Conservation (phyloP, 1,284 basidiomycete genomes). For the Vanrija sp. region DNA sequence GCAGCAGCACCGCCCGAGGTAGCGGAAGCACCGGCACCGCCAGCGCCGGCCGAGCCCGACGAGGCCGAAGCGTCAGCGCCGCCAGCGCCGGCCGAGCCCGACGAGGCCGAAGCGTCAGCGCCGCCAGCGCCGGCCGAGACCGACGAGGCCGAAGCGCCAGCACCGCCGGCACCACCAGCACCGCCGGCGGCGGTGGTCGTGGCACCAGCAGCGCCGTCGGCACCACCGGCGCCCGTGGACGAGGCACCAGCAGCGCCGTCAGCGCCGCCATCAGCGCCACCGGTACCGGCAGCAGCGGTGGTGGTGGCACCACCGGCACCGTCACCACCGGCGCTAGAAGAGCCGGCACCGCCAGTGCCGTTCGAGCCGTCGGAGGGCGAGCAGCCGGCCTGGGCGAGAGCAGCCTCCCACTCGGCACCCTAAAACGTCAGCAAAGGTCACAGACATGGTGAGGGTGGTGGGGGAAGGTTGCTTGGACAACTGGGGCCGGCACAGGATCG, state of each 20-base stretch:
- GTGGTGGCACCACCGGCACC: background rate
- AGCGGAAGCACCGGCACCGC: background rate
- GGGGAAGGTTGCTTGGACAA: background rate
- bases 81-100: background rate
- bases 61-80: background rate
- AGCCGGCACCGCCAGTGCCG: constrained; percentile 14
- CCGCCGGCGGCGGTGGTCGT: background rate
- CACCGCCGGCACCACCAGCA: background rate
- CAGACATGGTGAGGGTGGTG: background rate
- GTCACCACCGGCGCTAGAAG: background rate
- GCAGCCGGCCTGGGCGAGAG: constrained; percentile 8
- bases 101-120: background rate
- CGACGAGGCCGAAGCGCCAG: constrained; percentile 5
- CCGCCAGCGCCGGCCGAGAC: background rate
- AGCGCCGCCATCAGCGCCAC: background rate
- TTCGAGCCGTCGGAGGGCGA: constrained; percentile 2
- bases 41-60: background rate
- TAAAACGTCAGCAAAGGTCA: no score
- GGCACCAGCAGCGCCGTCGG: background rate
- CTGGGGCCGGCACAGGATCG: background rate
- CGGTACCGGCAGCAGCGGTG: background rate
- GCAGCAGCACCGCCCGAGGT: background rate
- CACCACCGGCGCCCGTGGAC: background rate
- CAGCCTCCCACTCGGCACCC: constrained; percentile 8
- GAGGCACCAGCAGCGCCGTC: background rate